These are phyloP conservation scores for Nymphaea thermarum DNA, from an alignment of 164 flowering plant genomes.

Conservation along the genomic window DNA sequence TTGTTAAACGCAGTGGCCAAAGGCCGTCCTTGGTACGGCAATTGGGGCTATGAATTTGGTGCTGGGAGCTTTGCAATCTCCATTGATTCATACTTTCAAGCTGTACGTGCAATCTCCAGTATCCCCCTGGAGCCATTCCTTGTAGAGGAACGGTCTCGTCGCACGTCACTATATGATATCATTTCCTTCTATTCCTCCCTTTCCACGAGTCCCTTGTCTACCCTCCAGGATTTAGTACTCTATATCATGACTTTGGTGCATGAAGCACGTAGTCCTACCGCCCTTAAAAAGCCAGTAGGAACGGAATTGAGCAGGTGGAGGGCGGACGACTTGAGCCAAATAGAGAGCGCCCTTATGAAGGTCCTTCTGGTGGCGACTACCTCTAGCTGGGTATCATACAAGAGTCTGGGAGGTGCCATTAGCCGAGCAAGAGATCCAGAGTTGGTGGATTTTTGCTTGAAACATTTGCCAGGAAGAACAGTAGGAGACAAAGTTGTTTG, in stretches of 20 bases:
- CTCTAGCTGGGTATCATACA: constrained; percentile 60
- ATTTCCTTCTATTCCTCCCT: constrained; percentile 52
- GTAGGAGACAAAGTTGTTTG: constrained; percentile 34
- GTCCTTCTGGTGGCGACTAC: constrained; percentile 49
- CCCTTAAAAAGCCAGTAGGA: constrained; percentile 13
- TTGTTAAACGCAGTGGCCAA: constrained; percentile 61
- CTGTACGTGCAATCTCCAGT: constrained; percentile 42
- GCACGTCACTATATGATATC: constrained; percentile 32
- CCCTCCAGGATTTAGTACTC: constrained; percentile 43
- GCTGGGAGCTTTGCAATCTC: constrained; percentile 70
- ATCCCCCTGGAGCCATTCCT: constrained; percentile 32
- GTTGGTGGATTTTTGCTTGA: constrained; percentile 61
- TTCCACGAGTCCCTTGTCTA: constrained; percentile 37
- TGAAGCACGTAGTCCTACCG: constrained; percentile 14
- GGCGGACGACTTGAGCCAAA: constrained; percentile 35
- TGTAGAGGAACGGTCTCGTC: constrained; percentile 20
- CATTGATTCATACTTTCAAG: constrained; percentile 29
- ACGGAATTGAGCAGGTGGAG: constrained; percentile 33
- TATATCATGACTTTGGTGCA: constrained; percentile 38
- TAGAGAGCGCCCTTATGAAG: constrained; percentile 51
- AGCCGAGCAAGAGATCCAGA: constrained; percentile 42
- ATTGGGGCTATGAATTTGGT: constrained; percentile 84
- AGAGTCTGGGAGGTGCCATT: constrained; percentile 59
- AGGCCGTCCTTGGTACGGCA: constrained; percentile 75
- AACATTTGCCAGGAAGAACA: constrained; percentile 44